These are phyloP conservation scores for Fusarium duplospermum DNA, from an alignment of 2,329 filamentous ascomycete genomes.

Conservation along the genomic window DNA sequence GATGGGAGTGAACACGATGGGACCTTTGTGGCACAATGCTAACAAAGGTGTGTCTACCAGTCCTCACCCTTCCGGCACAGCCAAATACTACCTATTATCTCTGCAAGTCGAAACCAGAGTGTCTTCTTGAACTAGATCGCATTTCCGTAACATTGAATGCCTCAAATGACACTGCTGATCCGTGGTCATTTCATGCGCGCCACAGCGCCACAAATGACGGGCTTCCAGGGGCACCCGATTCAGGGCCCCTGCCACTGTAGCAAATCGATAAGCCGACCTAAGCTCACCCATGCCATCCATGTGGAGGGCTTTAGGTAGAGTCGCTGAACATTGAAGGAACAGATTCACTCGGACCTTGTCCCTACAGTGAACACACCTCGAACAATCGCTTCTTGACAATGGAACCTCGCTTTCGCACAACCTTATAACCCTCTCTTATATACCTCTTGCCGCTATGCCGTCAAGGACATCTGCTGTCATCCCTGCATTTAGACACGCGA, in stretches of 20 bases:
- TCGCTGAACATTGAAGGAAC: slow-evolving; percentile 33
- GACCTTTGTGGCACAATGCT: neutral
- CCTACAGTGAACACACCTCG: slow-evolving; percentile 30
- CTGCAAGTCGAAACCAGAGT: neutral
- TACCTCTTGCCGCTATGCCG: slow-evolving; percentile 35
- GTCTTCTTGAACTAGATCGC: neutral
- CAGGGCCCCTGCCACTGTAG: slow-evolving; percentile 19
- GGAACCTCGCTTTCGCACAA: slow-evolving; percentile 21
- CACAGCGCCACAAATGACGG: slow-evolving; percentile 23
- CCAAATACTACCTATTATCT: neutral
- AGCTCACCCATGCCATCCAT: slow-evolving; percentile 10
- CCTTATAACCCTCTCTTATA: slow-evolving; percentile 28
- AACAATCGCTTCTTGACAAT: slow-evolving; percentile 23
- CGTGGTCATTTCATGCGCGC: slow-evolving; percentile 2
- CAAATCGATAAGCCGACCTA: slow-evolving; percentile 42
- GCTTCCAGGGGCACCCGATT: neutral
- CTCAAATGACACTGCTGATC: slow-evolving; percentile 5
- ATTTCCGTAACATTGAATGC: slow-evolving; percentile 19
- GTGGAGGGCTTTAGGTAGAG: slow-evolving; percentile 4
- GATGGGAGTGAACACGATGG: neutral
- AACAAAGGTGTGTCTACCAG: neutral
- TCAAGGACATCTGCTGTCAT: slow-evolving; percentile 22
- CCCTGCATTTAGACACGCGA: slow-evolving; percentile 41
- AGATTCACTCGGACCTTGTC: slow-evolving; percentile 24
- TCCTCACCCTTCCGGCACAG: neutral